These are phyloP conservation scores for Ophiostoma tasmaniense DNA, from an alignment of 2,329 filamentous ascomycete genomes.

Conservation along the genomic window DNA sequence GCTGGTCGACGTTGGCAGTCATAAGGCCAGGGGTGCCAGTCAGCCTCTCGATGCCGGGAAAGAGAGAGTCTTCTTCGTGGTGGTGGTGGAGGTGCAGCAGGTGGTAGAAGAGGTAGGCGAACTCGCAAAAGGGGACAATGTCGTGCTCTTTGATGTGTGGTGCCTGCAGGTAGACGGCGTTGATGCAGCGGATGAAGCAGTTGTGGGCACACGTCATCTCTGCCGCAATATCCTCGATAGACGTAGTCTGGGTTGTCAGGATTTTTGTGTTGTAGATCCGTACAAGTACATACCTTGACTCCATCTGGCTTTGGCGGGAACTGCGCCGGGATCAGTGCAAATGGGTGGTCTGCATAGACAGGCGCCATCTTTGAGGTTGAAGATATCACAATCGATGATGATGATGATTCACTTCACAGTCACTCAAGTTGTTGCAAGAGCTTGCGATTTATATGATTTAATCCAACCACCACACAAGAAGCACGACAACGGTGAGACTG, in stretches of 20 bases:
- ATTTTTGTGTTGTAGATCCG: constrained; percentile 19
- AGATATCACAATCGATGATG: not conserved
- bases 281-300: not conserved
- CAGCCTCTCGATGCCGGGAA: constrained; percentile 27
- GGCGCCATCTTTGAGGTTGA: constrained; percentile 20
- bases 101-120: constrained; percentile 22
- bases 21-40: constrained; percentile 25
- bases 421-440: not conserved
- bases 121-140: constrained; percentile 27
- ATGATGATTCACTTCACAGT: not conserved
- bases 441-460: not conserved
- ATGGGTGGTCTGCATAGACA: constrained; percentile 26
- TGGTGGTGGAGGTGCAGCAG: constrained; percentile 28
- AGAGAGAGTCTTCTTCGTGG: constrained; percentile 28
- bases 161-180: constrained; percentile 28
- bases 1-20: constrained; percentile 30
- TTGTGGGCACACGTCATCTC: constrained; percentile 31
- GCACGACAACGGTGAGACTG: too few species aligned
- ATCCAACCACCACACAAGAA: not conserved
- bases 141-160: constrained; percentile 30
- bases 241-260: constrained; percentile 14
- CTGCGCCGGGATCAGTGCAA: constrained; percentile 20
- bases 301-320: not conserved
- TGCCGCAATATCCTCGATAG: constrained; percentile 19
- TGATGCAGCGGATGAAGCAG: constrained; percentile 25